Evolutionary conservation across 1,284 basidiomycete genomes (phyloP).

Genomic region (Tilletia indica): DNA sequence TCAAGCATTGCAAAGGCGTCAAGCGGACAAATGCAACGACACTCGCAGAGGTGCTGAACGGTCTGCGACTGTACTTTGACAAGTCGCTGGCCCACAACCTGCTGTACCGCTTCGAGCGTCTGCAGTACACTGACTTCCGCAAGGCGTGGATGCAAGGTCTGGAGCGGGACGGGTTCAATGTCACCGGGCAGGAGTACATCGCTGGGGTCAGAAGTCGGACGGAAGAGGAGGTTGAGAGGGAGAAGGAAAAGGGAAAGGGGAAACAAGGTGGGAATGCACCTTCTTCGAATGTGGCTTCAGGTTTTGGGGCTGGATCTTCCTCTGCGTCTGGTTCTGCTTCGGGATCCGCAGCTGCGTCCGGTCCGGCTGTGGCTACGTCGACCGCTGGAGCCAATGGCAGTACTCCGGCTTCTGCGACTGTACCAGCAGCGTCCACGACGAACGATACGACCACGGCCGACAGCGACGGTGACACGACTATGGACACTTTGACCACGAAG

Average conservation of each 20-base stretch:
- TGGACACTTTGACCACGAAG: background rate
- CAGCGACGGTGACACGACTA: background rate
- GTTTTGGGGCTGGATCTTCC: too few species aligned
- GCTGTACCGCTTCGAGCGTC: conserved; percentile 88
- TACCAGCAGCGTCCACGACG: background rate
- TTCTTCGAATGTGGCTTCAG: too few species aligned
- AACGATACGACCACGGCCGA: background rate
- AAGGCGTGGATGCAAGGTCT: conserved; percentile 60
- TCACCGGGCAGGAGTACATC: background rate
- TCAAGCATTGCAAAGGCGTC: conserved; percentile 14
- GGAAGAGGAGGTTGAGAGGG: conserved; percentile 53
- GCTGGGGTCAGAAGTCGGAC: conserved; percentile 5
- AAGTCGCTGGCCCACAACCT: conserved; percentile 83
- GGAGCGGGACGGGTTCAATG: conserved; percentile 9
- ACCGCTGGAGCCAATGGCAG: too few species aligned
- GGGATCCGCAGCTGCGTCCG: too few species aligned
- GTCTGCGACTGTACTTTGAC: conserved; percentile 92
- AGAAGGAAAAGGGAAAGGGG: conserved; percentile 44
- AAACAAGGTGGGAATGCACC: background rate
- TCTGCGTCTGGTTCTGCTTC: too few species aligned
- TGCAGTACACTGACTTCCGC: conserved; percentile 81
- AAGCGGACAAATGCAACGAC: conserved; percentile 47
- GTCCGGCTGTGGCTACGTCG: too few species aligned
- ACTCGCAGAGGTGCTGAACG: conserved; percentile 78
- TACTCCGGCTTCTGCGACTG: too few species aligned